A percentile compares a stretch with the other conserved stretches of the same genome.
Evolutionary conservation across 2,329 filamentous ascomycete species (phyloP).

Genomic region (Fonsecaea monophora): DNA sequence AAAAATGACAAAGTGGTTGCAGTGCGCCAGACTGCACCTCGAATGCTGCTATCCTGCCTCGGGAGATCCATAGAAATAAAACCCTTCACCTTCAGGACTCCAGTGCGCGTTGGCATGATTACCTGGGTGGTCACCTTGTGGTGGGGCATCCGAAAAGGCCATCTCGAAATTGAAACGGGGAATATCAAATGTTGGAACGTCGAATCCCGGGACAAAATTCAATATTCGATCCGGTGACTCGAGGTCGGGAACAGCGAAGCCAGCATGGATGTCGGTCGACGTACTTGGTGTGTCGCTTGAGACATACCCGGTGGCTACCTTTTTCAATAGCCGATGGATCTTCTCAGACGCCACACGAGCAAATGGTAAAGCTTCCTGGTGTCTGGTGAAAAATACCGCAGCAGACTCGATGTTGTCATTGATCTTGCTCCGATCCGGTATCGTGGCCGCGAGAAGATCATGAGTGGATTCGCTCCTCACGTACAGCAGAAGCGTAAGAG

Average conservation of each 20-base stretch:
- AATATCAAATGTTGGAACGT: conserved; percentile 16
- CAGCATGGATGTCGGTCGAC: conserved; percentile 9
- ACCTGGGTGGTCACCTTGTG: background rate
- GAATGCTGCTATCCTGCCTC: conserved; percentile 4
- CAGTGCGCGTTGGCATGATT: conserved; percentile 8
- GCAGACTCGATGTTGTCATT: conserved; percentile 8
- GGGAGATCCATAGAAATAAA: conserved; percentile 13
- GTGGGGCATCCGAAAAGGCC: background rate
- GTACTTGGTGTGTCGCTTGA: conserved; percentile 10
- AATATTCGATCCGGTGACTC: conserved; percentile 20
- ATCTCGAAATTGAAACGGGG: conserved; percentile 12
- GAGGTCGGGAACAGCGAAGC: conserved; percentile 6
- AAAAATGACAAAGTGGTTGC: conserved; percentile 1
- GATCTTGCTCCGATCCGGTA: conserved; percentile 2
- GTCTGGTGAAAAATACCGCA: conserved; percentile 18
- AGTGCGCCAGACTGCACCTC: background rate
- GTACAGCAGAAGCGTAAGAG: conserved; percentile 22
- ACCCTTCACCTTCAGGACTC: conserved; percentile 15
- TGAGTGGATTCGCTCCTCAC: conserved; percentile 4
- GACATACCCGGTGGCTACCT: conserved; percentile 1
- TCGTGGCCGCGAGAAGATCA: conserved; percentile 12
- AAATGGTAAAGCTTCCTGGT: conserved; percentile 14
- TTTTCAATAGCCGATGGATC: conserved; percentile 5
- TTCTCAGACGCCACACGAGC: conserved; percentile 10
- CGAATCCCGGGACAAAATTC: conserved; percentile 17